These are phyloP conservation scores for Ascochyta fabae DNA, from an alignment of 2,329 filamentous ascomycete genomes.

Conservation along the genomic window DNA sequence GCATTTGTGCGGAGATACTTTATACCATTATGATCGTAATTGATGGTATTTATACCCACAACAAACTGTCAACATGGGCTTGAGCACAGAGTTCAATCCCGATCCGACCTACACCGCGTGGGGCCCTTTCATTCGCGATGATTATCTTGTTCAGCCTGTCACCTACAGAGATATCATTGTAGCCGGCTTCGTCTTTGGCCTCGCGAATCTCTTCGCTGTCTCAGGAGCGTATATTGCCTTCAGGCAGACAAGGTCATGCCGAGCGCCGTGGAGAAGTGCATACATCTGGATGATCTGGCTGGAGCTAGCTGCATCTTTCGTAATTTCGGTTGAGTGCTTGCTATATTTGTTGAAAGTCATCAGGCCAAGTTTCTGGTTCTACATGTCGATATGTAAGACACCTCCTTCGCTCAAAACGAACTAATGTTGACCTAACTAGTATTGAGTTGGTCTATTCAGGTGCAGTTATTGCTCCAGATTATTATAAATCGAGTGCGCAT, in stretches of 20 bases:
- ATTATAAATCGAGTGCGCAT: slow-evolving; percentile 39
- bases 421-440: slow-evolving; percentile 21
- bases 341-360: slow-evolving; percentile 40
- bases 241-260: slow-evolving; percentile 31
- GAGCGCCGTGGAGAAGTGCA: slow-evolving; percentile 35
- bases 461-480: slow-evolving; percentile 40
- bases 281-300: slow-evolving; percentile 59
- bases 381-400: slow-evolving; percentile 35
- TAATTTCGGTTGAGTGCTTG: slow-evolving; percentile 50
- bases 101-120: slow-evolving; percentile 29
- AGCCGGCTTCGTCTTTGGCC: slow-evolving; percentile 26
- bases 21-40: background rate
- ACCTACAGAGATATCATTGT: slow-evolving; percentile 27
- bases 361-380: slow-evolving; percentile 43
- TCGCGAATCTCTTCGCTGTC: slow-evolving; percentile 29
- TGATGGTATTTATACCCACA: background rate
- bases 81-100: slow-evolving; percentile 22
- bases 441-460: slow-evolving; percentile 35
- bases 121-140: slow-evolving; percentile 35
- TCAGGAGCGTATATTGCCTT: slow-evolving; percentile 41
- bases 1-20: too few relatives aligned
- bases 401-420: too few relatives aligned
- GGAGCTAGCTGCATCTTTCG: slow-evolving; percentile 52
- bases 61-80: slow-evolving; percentile 6
- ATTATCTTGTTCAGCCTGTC: slow-evolving; percentile 26